Base-by-base conservation (phyloP, 345 rosid genomes). In the Citrus hindsii region DNA sequence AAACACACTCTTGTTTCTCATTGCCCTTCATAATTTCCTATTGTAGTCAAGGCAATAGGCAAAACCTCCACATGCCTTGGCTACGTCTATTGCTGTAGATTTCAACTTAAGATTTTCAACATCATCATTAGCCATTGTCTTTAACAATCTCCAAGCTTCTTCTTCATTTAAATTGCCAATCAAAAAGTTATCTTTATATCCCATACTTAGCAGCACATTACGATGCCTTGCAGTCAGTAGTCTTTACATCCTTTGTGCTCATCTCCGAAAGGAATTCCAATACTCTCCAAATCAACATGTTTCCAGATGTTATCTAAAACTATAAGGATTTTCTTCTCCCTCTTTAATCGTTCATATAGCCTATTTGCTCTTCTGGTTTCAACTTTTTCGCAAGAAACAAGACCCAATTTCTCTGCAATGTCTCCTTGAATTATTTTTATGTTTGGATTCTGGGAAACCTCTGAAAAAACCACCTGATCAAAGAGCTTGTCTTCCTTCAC, bases 41-140 rank as follows among this genome's bases (percentile, higher is more conserved):
- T 30, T 2, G 83, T 66, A 9, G 55, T 64, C 16, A 87, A 30
- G 4, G 68, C 25, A 28, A 87, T 3, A 0, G 90, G 90, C 42
- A 87, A 74, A 0, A n/a, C 90, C 84, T 7, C 19, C 79, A 74
- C 87, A 85, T n/a, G 24, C 69, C 2, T 40, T n/a, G 33, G 75
- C 77, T 1, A 79, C 62, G 21, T 84, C 71, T 22, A 0, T 4
- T 18, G 85, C 85, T 16, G 68, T 2, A 30, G 77, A 0, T 6
- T 9, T 33, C 51, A 87, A 38, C 1, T 19, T 30, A 7, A 1
- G 18, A 12, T 24, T 37, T 30, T 79, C 69, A 53, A 61, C 46
- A 37, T 9, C 1, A 3, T 40, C 65, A 3, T 79, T 83, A 0
- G 74, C 79, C 32, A 30, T 16, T 40, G 2, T 32, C 40, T 30